phyloP scores from a whole-genome alignment of 768 basidiomycete species.

The Fibroporia radiculosa region DNA sequence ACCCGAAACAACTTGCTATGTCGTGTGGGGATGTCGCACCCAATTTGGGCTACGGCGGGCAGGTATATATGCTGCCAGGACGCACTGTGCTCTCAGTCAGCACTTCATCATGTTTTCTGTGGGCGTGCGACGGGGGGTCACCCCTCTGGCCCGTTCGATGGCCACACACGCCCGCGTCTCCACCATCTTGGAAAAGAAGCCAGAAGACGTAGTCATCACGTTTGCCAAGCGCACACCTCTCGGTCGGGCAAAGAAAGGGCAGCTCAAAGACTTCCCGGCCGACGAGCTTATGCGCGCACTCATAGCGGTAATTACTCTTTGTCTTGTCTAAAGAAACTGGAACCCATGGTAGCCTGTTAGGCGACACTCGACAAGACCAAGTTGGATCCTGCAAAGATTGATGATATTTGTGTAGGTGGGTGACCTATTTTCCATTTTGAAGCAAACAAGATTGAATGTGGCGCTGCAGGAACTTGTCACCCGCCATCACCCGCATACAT shows the following conservation, averaged over 20 bases:
- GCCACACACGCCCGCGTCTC: conserved; percentile 32
- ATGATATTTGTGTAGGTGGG: conserved; percentile 80
- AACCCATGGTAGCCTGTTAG: conserved; percentile 27
- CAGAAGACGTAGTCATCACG: conserved; percentile 85
- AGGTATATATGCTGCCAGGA: neutral
- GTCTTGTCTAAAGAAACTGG: neutral
- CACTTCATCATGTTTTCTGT: conserved; percentile 14
- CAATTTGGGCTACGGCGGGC: conserved; percentile 1
- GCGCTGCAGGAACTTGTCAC: conserved; percentile 63
- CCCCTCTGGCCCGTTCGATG: conserved; percentile 17
- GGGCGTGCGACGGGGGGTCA: conserved; percentile 3
- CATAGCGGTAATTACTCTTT: conserved; percentile 50
- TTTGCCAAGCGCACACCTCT: conserved; percentile 88
- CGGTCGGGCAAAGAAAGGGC: conserved; percentile 84
- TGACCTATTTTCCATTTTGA: neutral
- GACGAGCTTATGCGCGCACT: conserved; percentile 82
- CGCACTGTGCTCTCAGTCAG: neutral
- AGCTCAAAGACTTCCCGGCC: conserved; percentile 79
- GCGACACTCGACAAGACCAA: conserved; percentile 58
- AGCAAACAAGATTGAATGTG: neutral
- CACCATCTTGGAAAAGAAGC: conserved; percentile 56
- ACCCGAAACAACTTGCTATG: too few species aligned
- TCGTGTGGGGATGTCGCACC: conserved; percentile 2
- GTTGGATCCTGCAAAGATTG: conserved; percentile 64
- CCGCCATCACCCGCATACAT: conserved; percentile 75